Base-by-base conservation (phyloP, 1,284 basidiomycete genomes). In the Melampsora larici-populina region DNA sequence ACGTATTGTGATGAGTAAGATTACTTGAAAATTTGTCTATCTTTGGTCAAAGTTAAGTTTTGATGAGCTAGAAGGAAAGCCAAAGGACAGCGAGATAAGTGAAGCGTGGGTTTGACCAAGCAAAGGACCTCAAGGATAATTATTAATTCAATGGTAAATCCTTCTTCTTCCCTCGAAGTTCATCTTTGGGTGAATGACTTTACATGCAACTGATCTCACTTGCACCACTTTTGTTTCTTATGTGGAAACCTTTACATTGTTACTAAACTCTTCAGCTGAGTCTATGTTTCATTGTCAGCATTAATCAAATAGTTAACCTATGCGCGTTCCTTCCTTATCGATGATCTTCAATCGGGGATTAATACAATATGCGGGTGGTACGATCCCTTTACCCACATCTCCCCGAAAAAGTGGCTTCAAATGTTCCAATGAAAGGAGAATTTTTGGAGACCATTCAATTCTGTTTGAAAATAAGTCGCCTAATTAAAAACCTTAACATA, bases 21-120 rank as follows among this genome's bases (percentile, higher is more conserved):
- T 58, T n/a, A 58, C 55, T 58, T 58, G 55, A 58, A 29, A 24
- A 58, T 58, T 58, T 58, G 55, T 58, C 8, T 58, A 58, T 58
- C 55, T 58, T 58, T 58, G 55, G 55, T 29, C 55, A 24, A 58
- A 58, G n/a, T 29, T 46, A 13, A 46, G 43, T 58, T 58, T 24
- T 58, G 55, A 58, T 24, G 55, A 58, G 55, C 29, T 58, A 29
- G 55, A 58, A 58, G 55, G 55, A 58, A 58, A n/a, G 29, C 55
- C 29, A 58, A 58, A 29, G 55, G 29, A 9, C 24, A 29, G 55
- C n/a, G 55, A 17, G 55, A 58, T 18, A 58, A 29, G 15, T n/a
- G n/a, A 29, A 58, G 29, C n/a, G 55, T 58, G 55, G 55, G 29
- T 24, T 24, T 24, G 55, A n/a, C 29, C 55, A 58, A 58, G 17